Conservation (phyloP, 768 basidiomycete genomes). For the Suillus ampliporus region DNA sequence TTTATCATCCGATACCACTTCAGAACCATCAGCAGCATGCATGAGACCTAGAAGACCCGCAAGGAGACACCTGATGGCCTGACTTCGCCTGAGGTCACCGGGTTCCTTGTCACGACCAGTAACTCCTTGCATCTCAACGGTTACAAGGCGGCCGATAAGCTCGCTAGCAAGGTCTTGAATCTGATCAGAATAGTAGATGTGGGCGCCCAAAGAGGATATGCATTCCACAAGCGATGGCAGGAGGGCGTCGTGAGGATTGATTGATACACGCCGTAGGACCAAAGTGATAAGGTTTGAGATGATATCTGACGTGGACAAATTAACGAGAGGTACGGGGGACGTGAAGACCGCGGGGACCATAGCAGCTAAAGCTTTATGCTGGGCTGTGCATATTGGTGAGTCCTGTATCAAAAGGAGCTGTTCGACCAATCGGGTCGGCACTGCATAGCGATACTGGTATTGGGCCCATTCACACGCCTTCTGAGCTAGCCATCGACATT, state of each 20-base stretch:
- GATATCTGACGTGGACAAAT: slow-evolving; percentile 90
- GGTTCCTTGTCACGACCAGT: slow-evolving; percentile 44
- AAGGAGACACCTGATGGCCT: slow-evolving; percentile 73
- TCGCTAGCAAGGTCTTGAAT: slow-evolving; percentile 91
- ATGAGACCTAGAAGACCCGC: slow-evolving; percentile 75
- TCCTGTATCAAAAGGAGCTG: slow-evolving; percentile 71
- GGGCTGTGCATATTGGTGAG: slow-evolving; percentile 45
- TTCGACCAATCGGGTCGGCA: slow-evolving; percentile 86
- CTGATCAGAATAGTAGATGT: slow-evolving; percentile 96
- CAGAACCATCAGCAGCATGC: slow-evolving; percentile 58
- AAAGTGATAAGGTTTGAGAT: slow-evolving; percentile 78
- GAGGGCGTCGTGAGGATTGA: slow-evolving; percentile 66
- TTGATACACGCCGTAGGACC: slow-evolving; percentile 69
- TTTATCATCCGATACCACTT: slow-evolving; percentile 30
- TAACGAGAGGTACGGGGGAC: slow-evolving; percentile 81
- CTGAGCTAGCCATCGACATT: slow-evolving; percentile 84
- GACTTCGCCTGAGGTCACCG: slow-evolving; percentile 54
- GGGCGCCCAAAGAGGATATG: slow-evolving; percentile 84
- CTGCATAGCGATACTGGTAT: slow-evolving; percentile 91
- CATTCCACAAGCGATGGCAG: slow-evolving; percentile 74
- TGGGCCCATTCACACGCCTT: slow-evolving; percentile 86
- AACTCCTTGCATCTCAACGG: slow-evolving; percentile 70
- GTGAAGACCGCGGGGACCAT: slow-evolving; percentile 89
- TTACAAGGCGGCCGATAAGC: slow-evolving; percentile 73
- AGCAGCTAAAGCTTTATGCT: slow-evolving; percentile 66